Evolutionary conservation across 768 basidiomycete species (phyloP), one percentile per base, ranked within the genome.

Genomic region (Podaxis carcinomalis): DNA sequence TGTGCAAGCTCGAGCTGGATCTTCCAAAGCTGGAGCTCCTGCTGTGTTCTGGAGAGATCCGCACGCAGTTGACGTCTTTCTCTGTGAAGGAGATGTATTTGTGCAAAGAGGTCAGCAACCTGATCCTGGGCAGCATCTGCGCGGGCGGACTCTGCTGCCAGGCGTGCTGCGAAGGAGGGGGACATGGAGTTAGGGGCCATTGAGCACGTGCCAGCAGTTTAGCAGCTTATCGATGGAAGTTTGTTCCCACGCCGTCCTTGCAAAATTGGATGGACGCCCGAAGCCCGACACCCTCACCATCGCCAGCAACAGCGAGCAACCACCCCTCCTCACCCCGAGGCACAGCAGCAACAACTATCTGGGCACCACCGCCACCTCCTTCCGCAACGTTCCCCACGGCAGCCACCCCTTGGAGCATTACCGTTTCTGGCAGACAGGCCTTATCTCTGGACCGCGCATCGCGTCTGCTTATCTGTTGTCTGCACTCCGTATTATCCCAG

Each of bases 1-100:
- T 87, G 85, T 14, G 87, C 86, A 36, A 78, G 73, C 16, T 83
- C 80, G 27, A 86, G 70, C 74, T 86, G 83, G 1, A 81, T 52
- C 67, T 84, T 86, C 67, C 86, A 88, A 56, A 85, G 56, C 51
- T 74, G 72, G 50, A 87, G 67, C 63, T 88, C 86, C 35, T 84
- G 78, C 68, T 71, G 55, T 65, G 75, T 64, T 4, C 66, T 69
- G 2, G 67, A 56, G 7, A 79, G 62, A 6, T 75, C 73, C 32
- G 67, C 65, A 35, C 78, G 72, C 5, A 75, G 50, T 42, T 63
- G 61, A 2, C 64, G 51, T 46, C 73, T 72, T 21, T 71, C 72
- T 52, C 75, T 72, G 44, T 69, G 70, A 2, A 72, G 68, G 13
- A 64, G 68, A 50, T 68, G 72, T 46, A 79, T 68, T 40, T 74